Conservation (phyloP, 352 stramenopile species). For the Phytophthora foliorum region DNA sequence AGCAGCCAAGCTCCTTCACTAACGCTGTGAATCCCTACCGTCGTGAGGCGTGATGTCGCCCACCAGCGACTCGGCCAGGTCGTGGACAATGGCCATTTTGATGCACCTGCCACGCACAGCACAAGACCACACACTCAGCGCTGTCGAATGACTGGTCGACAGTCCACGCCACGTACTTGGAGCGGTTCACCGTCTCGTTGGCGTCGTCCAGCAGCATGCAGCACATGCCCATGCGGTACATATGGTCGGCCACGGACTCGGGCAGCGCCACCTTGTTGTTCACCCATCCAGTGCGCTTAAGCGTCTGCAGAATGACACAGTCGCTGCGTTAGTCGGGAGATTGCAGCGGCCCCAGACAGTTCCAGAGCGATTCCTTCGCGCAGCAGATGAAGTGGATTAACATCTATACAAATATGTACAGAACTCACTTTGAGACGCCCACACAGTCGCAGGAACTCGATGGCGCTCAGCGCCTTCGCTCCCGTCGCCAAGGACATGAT, state of each 20-base stretch:
- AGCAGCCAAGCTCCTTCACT: neutral
- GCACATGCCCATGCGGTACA: constrained; percentile 94
- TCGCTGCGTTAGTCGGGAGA: constrained; percentile 4
- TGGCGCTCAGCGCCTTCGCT: constrained; percentile 68
- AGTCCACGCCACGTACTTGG: constrained; percentile 49
- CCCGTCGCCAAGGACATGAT: constrained; percentile 63
- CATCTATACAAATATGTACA: neutral
- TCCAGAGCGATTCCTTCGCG: constrained; percentile 3
- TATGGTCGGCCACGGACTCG: constrained; percentile 95
- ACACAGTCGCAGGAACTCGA: constrained; percentile 87
- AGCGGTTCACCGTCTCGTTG: constrained; percentile 71
- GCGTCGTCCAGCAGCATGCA: constrained; percentile 89
- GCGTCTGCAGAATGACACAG: constrained; percentile 51
- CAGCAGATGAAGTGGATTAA: neutral
- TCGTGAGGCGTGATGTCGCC: constrained; percentile 95
- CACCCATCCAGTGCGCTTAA: constrained; percentile 95
- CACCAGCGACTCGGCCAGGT: constrained; percentile 94
- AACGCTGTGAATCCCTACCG: constrained; percentile 31
- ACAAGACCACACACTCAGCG: neutral
- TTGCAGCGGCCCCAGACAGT: neutral
- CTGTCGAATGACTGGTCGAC: constrained; percentile 17
- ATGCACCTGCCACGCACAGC: constrained; percentile 63
- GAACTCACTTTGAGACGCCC: constrained; percentile 75
- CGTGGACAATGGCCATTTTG: constrained; percentile 95
- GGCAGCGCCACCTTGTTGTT: constrained; percentile 89